Evolutionary conservation across 2,329 filamentous ascomycete species (phyloP).

Genomic region (Pseudopyricularia javanii): DNA sequence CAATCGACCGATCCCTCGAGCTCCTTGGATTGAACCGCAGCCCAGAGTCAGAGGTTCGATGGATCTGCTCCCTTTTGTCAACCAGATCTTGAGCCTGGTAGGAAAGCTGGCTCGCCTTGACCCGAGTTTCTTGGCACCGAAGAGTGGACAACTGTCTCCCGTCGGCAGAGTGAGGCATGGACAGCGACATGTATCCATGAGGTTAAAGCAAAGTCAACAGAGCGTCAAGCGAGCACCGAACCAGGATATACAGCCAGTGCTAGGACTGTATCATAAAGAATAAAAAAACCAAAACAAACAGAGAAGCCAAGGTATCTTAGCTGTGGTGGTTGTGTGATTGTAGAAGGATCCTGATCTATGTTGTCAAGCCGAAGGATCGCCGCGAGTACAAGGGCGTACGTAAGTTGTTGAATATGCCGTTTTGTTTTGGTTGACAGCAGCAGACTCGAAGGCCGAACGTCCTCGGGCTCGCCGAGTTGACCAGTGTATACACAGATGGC

Average conservation of each 20-base stretch:
- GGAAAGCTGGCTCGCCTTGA: slow-evolving; percentile 51
- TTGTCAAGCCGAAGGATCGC: no score
- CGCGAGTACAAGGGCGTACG: no score
- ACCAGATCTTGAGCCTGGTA: slow-evolving; percentile 24
- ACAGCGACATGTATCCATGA: slow-evolving; percentile 38
- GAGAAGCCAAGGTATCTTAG: no score
- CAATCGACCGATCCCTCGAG: neutral
- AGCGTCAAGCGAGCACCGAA: slow-evolving; percentile 49
- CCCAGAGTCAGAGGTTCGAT: neutral
- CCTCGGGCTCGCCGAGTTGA: neutral
- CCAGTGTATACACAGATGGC: neutral
- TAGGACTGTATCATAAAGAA: neutral
- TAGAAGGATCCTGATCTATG: no score
- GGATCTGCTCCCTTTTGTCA: slow-evolving; percentile 35
- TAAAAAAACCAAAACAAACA: neutral
- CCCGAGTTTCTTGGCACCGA: slow-evolving; percentile 53
- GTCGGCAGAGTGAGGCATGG: slow-evolving; percentile 4
- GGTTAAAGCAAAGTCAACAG: slow-evolving; percentile 57
- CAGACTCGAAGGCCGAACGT: no score
- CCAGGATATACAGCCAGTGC: neutral
- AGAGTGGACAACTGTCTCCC: slow-evolving; percentile 41
- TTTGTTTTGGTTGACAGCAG: no score
- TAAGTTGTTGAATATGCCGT: no score
- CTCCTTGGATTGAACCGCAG: slow-evolving; percentile 2
- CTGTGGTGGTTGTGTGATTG: no score